Evolutionary conservation across 345 rosid genomes (phyloP), one percentile per base, ranked within the genome.

Genomic region (Schrenkiella parvula): DNA sequence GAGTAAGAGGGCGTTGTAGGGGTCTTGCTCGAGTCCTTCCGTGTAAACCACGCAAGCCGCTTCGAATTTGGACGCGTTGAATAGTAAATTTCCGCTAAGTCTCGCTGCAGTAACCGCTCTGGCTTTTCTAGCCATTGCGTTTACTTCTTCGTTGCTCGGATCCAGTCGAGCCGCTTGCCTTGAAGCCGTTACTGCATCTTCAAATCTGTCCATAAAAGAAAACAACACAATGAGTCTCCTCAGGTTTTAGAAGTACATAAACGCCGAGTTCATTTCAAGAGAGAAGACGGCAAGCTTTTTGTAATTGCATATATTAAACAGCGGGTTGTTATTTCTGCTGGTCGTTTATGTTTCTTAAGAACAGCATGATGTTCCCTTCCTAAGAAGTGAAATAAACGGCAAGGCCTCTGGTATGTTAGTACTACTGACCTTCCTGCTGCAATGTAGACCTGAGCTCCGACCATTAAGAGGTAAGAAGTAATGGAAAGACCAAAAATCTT

Each of bases 21-120:
- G 88, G 9, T 87, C 95, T 17, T 84, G 59, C 43, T 89, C 88
- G 0, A 95, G 87, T 26, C 99, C 98, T 75, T 89, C 95, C 55
- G 85, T 83, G 68, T 95, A 95, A 6, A 83, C 85, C 46, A 58
- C 68, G 69, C 89, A 84, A 22, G 99, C 99, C 57, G 82, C 86
- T 9, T 71, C 48, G 65, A 84, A 87, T 34, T 83, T 88, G 2
- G 84, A 79, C 3, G 86, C 88, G 70, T 80, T 91, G 66, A 86
- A 95, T 4, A 91, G 84, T 69, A 86, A 74, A 72, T 95, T 95
- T 47, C 98, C 98, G 0, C 82, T 88, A 13, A 72, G 58, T 72
- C 99, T 85, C 2, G 96, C 87, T 2, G 84, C 78, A 10, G 85
- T 84, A 59, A 84, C 88, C 0, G 87, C 88, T 69, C 84, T 85